Conservation (phyloP, 805 yeast genomes). For the Zygosaccharomyces pseudorouxii region DNA sequence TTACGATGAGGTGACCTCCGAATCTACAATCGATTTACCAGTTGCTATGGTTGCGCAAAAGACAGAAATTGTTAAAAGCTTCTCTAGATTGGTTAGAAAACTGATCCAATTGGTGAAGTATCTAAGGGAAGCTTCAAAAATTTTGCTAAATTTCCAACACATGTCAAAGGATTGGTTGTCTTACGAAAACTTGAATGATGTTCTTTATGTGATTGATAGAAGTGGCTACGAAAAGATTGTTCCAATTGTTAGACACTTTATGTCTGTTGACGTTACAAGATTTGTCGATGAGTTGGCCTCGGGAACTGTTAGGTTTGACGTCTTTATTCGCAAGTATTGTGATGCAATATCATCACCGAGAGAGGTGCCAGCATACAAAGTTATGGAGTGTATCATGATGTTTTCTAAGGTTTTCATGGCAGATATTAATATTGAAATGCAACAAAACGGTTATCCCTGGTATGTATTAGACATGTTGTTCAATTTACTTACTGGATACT, state of each 20-base stretch:
- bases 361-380: constrained; percentile 16
- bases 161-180: constrained; percentile 58
- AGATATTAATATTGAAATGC: constrained; percentile 19
- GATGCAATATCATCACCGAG: constrained; percentile 16
- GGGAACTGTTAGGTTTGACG: constrained; percentile 12
- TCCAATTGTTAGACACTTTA: constrained; percentile 16
- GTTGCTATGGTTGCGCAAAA: constrained; percentile 48
- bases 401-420: constrained; percentile 28
- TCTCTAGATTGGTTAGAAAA: constrained; percentile 49
- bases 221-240: constrained; percentile 15
- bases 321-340: constrained; percentile 12
- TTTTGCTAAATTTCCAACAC: constrained; percentile 34
- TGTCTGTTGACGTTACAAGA: constrained; percentile 11
- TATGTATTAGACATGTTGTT: constrained; percentile 15
- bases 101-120: constrained; percentile 50
- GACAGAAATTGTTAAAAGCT: constrained; percentile 48
- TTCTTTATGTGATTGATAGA: constrained; percentile 21
- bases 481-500: constrained; percentile 13
- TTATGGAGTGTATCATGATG: constrained; percentile 23
- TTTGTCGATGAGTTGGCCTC: constrained; percentile 11
- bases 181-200: constrained; percentile 39
- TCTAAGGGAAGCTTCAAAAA: constrained; percentile 44
- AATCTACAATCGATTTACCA: constrained; percentile 46
- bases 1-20: constrained; percentile 43
- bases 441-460: constrained; percentile 15